Evolutionary conservation across 2,329 filamentous ascomycete genomes (phyloP).

Genomic region (Aspergillus flavus): DNA sequence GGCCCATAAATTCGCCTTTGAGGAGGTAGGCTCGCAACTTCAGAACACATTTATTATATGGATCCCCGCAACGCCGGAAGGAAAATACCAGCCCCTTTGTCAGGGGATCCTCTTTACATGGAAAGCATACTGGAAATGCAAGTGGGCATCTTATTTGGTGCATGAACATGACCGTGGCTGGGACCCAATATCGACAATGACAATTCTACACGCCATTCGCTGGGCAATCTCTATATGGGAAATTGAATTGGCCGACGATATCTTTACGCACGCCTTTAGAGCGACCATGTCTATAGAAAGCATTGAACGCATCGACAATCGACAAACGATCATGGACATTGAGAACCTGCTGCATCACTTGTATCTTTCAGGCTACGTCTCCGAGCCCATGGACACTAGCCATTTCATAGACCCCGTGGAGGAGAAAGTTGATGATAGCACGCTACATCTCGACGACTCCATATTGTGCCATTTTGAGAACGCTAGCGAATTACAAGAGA

Average conservation of each 20-base stretch:
- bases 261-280: neutral
- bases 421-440: neutral
- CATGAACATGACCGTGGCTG: neutral
- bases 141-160: neutral
- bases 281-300: neutral
- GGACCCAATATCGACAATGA: neutral
- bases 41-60: constrained; percentile 2
- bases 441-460: too few relatives aligned
- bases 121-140: neutral
- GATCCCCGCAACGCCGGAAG: neutral
- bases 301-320: neutral
- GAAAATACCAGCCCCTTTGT: neutral
- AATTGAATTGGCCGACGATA: neutral
- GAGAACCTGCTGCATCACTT: neutral
- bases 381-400: neutral
- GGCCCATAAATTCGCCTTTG: neutral
- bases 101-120: neutral
- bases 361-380: neutral
- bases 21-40: neutral
- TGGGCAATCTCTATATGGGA: neutral
- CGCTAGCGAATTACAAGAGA: neutral
- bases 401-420: neutral
- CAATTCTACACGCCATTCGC: neutral
- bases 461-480: neutral
- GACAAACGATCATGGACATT: neutral